phyloP scores from a whole-genome alignment of 139 green algal species.

The Coelastrella sp. region DNA sequence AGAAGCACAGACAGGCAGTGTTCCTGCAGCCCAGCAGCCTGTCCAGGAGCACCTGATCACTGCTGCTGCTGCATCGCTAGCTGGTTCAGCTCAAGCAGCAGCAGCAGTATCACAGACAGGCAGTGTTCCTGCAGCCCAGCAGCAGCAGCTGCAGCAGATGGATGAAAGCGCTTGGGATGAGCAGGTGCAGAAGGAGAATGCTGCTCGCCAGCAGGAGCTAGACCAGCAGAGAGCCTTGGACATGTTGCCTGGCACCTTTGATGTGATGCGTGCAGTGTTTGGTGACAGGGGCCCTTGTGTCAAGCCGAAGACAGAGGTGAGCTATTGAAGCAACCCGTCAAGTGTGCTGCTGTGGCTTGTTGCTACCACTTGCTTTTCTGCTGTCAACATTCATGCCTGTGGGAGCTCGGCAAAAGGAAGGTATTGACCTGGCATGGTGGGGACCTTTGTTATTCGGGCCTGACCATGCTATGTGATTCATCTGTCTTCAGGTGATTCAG shows the following conservation, averaged over 20 bases:
- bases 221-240: not conserved
- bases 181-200: slow-evolving; percentile 13
- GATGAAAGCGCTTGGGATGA: too few relatives aligned
- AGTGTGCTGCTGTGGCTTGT: not conserved
- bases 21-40: too few relatives aligned
- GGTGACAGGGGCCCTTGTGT: slow-evolving; percentile 45
- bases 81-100: too few relatives aligned
- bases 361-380: not conserved
- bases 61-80: too few relatives aligned
- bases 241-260: slow-evolving; percentile 35
- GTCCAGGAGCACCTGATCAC: too few relatives aligned
- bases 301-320: slow-evolving; percentile 34
- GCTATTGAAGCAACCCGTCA: not conserved
- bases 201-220: not conserved
- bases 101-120: too few relatives aligned
- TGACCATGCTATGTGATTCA: not conserved
- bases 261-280: slow-evolving; percentile 43
- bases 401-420: too few relatives aligned
- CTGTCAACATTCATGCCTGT: not conserved
- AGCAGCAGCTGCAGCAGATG: too few relatives aligned
- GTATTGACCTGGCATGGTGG: too few relatives aligned
- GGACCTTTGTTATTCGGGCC: too few relatives aligned
- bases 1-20: too few relatives aligned
- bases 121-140: too few relatives aligned
- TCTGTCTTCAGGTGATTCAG: slow-evolving; percentile 35